Conservation (phyloP, 176 grass and related monocot species). For the Ananas comosus region DNA sequence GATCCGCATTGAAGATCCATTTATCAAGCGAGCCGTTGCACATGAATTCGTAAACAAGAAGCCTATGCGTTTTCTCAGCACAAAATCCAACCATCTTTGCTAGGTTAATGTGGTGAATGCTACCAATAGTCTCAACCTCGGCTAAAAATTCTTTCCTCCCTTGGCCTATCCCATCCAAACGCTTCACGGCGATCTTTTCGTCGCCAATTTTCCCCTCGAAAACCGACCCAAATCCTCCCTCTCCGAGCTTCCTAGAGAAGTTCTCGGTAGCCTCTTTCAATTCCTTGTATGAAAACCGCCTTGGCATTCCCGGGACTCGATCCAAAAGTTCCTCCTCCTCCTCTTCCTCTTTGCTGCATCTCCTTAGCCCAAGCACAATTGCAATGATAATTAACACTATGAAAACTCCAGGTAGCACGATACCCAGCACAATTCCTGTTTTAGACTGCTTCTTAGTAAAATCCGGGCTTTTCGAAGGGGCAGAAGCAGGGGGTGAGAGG, state of each 20-base stretch:
- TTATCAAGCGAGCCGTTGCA: not conserved
- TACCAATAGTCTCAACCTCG: constrained; percentile 1
- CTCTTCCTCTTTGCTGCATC: not conserved
- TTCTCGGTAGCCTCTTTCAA: not conserved
- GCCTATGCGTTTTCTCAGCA: not conserved
- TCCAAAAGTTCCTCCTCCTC: not conserved
- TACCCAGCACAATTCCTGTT: not conserved
- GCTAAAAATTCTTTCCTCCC: constrained; percentile 3
- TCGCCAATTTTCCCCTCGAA: not conserved
- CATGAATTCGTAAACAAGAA: not conserved
- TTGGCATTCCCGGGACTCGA: not conserved
- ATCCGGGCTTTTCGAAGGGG: not conserved
- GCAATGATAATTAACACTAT: not conserved
- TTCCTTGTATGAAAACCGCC: not conserved
- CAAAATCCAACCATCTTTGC: not conserved
- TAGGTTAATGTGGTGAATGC: constrained; percentile 4
- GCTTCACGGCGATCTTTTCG: not conserved
- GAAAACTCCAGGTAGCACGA: too few species aligned
- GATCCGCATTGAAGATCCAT: not conserved
- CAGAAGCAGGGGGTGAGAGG: not conserved
- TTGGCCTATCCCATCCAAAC: not conserved
- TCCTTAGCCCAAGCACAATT: constrained; percentile 10
- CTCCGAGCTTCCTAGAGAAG: not conserved
- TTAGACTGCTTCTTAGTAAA: not conserved
- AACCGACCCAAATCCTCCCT: not conserved